Conservation (phyloP, 768 basidiomycete species). For the Cyclocybe cylindracea region DNA sequence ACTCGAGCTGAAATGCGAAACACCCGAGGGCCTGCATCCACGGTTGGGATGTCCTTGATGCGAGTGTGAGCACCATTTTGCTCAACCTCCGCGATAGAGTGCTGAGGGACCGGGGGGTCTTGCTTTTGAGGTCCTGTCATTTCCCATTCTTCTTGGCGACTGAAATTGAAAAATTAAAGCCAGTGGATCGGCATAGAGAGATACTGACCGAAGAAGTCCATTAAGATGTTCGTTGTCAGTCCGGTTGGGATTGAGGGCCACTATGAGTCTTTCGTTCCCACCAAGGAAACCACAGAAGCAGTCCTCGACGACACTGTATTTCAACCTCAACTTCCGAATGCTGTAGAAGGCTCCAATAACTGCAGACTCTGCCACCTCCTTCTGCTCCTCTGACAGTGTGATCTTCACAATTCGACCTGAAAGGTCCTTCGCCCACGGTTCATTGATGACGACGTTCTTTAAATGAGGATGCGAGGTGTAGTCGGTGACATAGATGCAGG, state of each 20-base stretch:
- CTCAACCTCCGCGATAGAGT: neutral
- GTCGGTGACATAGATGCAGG: slow-evolving; percentile 62
- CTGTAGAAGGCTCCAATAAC: slow-evolving; percentile 41
- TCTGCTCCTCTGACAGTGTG: slow-evolving; percentile 49
- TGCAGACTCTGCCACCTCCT: slow-evolving; percentile 36
- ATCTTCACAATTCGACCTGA: slow-evolving; percentile 54
- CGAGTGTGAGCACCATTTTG: slow-evolving; percentile 17
- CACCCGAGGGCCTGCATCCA: slow-evolving; percentile 32
- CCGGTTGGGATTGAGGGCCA: slow-evolving; percentile 38
- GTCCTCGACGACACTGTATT: slow-evolving; percentile 26
- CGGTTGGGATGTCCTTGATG: slow-evolving; percentile 37
- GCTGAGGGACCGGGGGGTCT: neutral
- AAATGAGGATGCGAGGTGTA: slow-evolving; percentile 56
- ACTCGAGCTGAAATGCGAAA: slow-evolving; percentile 50
- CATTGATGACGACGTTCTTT: slow-evolving; percentile 23
- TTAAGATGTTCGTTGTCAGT: slow-evolving; percentile 39
- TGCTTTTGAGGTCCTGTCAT: neutral
- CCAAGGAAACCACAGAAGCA: slow-evolving; percentile 46
- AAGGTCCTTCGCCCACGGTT: slow-evolving; percentile 46
- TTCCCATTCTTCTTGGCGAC: slow-evolving; percentile 31
- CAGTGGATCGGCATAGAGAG: neutral
- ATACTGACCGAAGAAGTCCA: slow-evolving; percentile 41
- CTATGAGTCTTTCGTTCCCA: slow-evolving; percentile 45
- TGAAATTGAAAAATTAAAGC: slow-evolving; percentile 4
- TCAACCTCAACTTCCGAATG: slow-evolving; percentile 55